phyloP scores from a whole-genome alignment of 768 basidiomycete genomes.

The Brasilioporus rufonigricans region DNA sequence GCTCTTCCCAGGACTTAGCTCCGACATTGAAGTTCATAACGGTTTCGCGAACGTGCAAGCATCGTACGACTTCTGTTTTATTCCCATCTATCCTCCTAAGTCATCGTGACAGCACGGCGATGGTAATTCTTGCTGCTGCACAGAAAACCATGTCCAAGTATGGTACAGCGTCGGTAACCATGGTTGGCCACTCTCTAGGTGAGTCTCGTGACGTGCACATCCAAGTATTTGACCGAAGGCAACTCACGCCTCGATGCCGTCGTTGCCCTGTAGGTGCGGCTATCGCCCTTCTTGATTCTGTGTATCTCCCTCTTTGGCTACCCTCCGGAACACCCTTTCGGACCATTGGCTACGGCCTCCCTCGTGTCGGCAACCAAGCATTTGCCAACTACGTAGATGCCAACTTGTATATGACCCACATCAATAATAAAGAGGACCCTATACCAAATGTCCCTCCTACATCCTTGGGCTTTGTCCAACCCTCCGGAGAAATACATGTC shows the following conservation, averaged over 20 bases:
- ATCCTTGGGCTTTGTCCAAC: conserved; percentile 41
- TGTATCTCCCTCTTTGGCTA: conserved; percentile 39
- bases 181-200: conserved; percentile 46
- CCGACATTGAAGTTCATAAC: conserved; percentile 40
- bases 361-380: conserved; percentile 52
- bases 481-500: conserved; percentile 43
- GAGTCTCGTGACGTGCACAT: conserved; percentile 1
- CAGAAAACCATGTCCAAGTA: conserved; percentile 36
- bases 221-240: neutral
- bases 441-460: conserved; percentile 35
- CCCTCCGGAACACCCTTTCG: conserved; percentile 32
- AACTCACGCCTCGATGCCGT: neutral
- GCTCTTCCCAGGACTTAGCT: conserved; percentile 50
- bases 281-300: conserved; percentile 37
- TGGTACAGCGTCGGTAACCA: conserved; percentile 37
- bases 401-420: conserved; percentile 44
- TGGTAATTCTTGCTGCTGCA: conserved; percentile 44
- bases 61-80: conserved; percentile 29
- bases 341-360: conserved; percentile 36
- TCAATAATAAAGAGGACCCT: conserved; percentile 50
- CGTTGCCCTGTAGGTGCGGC: conserved; percentile 31
- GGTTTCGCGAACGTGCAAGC: conserved; percentile 49
- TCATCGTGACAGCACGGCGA: conserved; percentile 35
- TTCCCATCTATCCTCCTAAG: neutral
- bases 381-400: conserved; percentile 58